phyloP scores from a whole-genome alignment of 148 eudicot species.

The Persicaria tinctoria region DNA sequence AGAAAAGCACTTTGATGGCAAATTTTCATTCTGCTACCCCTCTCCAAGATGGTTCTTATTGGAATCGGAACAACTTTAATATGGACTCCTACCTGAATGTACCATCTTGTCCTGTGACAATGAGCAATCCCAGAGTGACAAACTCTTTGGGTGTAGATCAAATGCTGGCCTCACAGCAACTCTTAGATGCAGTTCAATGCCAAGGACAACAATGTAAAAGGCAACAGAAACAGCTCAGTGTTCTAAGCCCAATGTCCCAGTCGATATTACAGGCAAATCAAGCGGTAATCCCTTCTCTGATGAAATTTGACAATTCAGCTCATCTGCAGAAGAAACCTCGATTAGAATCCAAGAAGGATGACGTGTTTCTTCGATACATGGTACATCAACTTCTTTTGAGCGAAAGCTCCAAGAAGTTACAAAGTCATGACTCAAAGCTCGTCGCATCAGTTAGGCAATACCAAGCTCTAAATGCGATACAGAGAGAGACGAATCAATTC shows the following conservation, averaged over 20 bases:
- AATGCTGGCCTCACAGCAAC: conserved; percentile 16
- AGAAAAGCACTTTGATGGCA: conserved; percentile 26
- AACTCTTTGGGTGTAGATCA: conserved; percentile 17
- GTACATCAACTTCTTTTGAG: conserved; percentile 17
- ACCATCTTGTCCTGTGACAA: conserved; percentile 20
- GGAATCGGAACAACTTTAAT: conserved; percentile 10
- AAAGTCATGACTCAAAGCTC: conserved; percentile 16
- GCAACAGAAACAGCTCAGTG: conserved; percentile 11
- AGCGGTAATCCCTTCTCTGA: conserved; percentile 19
- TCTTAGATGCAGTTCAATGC: conserved; percentile 12
- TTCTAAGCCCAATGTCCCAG: conserved; percentile 12
- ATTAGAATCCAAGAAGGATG: conserved; percentile 18
- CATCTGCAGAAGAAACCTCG: conserved; percentile 25
- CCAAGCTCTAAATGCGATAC: conserved; percentile 11
- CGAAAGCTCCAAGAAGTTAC: conserved; percentile 9
- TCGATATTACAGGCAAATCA: conserved; percentile 17
- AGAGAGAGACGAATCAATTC: conserved; percentile 10
- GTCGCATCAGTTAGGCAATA: conserved; percentile 18
- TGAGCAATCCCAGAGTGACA: conserved; percentile 16
- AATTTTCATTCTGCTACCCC: conserved; percentile 23
- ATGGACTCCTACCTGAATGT: conserved; percentile 19
- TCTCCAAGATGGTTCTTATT: conserved; percentile 18
- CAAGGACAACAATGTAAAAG: conserved; percentile 9
- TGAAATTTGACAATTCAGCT: conserved; percentile 11
- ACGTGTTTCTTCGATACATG: conserved; percentile 11